Percentiles rank a stretch among this genome's conserved stretches.
Conservation (phyloP, 805 yeast species). For the Saccharomyces mikatae region DNA sequence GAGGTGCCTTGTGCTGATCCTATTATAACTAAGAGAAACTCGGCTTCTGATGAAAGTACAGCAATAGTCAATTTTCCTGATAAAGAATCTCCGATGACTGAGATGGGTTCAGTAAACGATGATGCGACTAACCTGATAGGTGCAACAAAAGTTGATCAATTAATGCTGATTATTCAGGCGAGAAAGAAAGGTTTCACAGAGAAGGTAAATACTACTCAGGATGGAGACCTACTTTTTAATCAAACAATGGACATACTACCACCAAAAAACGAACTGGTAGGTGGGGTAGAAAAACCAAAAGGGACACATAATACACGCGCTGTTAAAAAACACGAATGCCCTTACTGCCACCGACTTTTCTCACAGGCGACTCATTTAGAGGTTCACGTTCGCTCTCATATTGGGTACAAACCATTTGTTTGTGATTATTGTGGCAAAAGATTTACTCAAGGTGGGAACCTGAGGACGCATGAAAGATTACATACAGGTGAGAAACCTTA, state of each 20-base stretch:
- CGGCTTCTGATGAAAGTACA: neutral
- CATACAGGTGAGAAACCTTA: conserved; percentile 94
- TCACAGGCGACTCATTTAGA: conserved; percentile 88
- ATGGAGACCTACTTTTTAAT: conserved; percentile 56
- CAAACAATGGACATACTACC: conserved; percentile 44
- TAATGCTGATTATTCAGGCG: conserved; percentile 87
- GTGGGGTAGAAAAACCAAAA: conserved; percentile 67
- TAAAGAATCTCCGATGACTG: neutral
- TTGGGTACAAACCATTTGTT: conserved; percentile 76
- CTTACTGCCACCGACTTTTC: conserved; percentile 70
- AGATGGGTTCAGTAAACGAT: neutral
- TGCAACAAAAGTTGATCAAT: conserved; percentile 81
- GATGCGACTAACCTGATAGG: conserved; percentile 41
- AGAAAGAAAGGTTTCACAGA: conserved; percentile 68
- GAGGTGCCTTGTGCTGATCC: neutral
- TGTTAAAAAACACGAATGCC: conserved; percentile 57
- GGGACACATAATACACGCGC: conserved; percentile 16
- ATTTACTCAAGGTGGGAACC: conserved; percentile 85
- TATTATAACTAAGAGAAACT: neutral
- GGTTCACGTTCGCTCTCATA: conserved; percentile 80
- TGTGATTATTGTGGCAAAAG: conserved; percentile 73
- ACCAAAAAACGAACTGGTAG: conserved; percentile 58
- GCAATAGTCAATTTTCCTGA: neutral
- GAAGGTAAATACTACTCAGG: conserved; percentile 54
- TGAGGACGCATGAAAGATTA: conserved; percentile 73